These are phyloP conservation scores for Deuterostichococcus epilithicus DNA, from an alignment of 139 green algal species.

Conservation along the genomic window DNA sequence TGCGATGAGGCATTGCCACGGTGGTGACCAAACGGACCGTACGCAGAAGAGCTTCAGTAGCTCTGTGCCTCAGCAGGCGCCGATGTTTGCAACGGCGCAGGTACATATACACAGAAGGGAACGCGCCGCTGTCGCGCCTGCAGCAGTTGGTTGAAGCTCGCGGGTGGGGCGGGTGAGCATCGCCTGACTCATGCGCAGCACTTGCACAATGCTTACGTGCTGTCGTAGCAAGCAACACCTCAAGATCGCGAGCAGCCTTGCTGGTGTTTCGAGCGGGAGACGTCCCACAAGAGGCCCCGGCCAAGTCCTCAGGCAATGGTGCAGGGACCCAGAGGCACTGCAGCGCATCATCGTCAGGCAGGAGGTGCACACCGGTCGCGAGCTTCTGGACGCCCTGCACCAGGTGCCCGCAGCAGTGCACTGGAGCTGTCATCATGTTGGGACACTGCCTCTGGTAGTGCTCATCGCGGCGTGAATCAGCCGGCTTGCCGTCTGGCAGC, in stretches of 20 bases:
- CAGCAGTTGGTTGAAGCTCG: conserved; percentile 18
- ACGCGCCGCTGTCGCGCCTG: conserved; percentile 39
- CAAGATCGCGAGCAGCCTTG: too few relatives aligned
- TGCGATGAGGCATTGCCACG: not conserved
- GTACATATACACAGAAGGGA: conserved; percentile 71
- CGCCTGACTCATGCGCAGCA: too few relatives aligned
- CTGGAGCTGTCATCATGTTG: too few relatives aligned
- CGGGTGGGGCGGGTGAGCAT: too few relatives aligned
- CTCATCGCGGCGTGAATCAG: too few relatives aligned
- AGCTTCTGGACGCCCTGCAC: not conserved
- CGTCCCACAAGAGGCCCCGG: too few relatives aligned
- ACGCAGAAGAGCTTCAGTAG: not conserved
- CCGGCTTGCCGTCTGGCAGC: too few relatives aligned
- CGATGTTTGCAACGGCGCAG: conserved; percentile 12
- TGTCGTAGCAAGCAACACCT: too few relatives aligned
- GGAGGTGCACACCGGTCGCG: not conserved
- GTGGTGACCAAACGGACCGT: not conserved
- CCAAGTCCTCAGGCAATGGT: too few relatives aligned
- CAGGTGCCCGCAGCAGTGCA: not conserved
- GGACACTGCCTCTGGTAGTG: too few relatives aligned
- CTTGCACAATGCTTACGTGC: too few relatives aligned
- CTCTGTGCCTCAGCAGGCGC: not conserved
- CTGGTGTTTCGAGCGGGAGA: not conserved
- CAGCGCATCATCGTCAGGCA: not conserved
- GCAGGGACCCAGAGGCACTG: not conserved